Evolutionary conservation across 1,284 basidiomycete genomes (phyloP).

Genomic region (Marasmius oreades): DNA sequence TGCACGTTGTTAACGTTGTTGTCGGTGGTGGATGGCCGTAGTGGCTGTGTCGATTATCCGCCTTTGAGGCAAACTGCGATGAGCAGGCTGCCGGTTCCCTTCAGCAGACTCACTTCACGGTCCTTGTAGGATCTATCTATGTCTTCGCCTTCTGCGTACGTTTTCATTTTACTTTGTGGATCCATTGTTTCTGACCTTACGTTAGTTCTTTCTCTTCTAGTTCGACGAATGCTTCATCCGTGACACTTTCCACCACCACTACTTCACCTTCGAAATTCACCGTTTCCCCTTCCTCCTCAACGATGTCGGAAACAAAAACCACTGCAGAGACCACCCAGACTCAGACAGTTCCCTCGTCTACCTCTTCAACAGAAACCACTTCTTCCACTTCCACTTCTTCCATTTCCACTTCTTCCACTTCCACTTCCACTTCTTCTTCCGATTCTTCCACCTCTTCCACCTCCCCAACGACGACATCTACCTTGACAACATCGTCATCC

Average conservation of each 20-base stretch:
- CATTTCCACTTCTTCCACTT: constrained; percentile 9
- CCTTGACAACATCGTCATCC: not conserved
- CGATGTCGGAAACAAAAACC: constrained; percentile 13
- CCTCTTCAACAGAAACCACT: constrained; percentile 12
- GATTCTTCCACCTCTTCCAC: constrained; percentile 19
- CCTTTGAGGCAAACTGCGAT: too few species aligned
- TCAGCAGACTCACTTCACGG: too few species aligned
- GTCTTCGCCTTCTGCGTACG: too few species aligned
- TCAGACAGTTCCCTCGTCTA: constrained; percentile 12
- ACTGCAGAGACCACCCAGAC: constrained; percentile 12
- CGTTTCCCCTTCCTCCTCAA: constrained; percentile 14
- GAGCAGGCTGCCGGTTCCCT: too few species aligned
- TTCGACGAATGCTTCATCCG: constrained; percentile 9
- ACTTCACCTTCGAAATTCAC: constrained; percentile 17
- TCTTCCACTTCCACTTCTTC: constrained; percentile 9
- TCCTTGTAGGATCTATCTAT: too few species aligned
- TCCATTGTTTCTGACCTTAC: too few species aligned
- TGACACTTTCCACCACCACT: constrained; percentile 16
- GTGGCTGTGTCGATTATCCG: too few species aligned
- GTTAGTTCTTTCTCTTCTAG: too few species aligned
- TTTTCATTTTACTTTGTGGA: too few species aligned
- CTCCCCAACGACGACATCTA: constrained; percentile 15
- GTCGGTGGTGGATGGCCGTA: too few species aligned
- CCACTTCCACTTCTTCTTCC: constrained; percentile 12
- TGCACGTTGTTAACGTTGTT: too few species aligned